Base-by-base conservation (phyloP, 441 rosid species). In the Arabidopsis lyrata region DNA sequence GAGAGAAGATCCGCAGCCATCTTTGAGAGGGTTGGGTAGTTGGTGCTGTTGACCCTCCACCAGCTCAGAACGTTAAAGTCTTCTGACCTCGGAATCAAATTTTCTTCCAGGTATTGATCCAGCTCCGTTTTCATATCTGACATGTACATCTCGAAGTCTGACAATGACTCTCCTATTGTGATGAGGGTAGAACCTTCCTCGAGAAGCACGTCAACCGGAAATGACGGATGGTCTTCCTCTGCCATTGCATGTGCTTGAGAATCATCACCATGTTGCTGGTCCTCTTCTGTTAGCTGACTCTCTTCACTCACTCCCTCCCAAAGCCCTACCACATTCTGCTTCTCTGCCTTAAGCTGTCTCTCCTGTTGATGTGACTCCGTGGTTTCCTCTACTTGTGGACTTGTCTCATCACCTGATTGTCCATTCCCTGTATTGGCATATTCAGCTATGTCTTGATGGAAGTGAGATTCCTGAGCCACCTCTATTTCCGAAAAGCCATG, bases 1-100 rank as follows among this genome's bases (percentile, higher is more conserved):
- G 84, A 71, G 67, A 91, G 77, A 11, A 89, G 70, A 82, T 91
- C 97, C 0, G 84, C 79, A 27, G 92, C 92, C 89, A 91, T 86
- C 78, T 86, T 89, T 2, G 91, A 82, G 15, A 91, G 90, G 22
- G 84, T 87, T 0, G 95, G 93, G 69, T 83, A 91, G 60, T 83
- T 84, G 68, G 65, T 22, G 75, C 74, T 87, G 75, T 91, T 86
- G 56, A 78, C 76, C 74, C 83, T 86, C 97, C 95, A 91, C 97
- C 95, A 91, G 48, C 86, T 83, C 24, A 87, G 65, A 18, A 89
- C 83, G 70, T 87, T 87, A 48, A 91, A 85, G 55, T 86, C 91
- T 5, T 79, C 86, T 47, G 75, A 80, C 11, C 86, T 85, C 29
- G 86, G 87, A 76, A 84, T 57, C 60, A 86, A 62, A 3, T 80